Conservation (phyloP, 345 rosid species). For the Draba incana region DNA sequence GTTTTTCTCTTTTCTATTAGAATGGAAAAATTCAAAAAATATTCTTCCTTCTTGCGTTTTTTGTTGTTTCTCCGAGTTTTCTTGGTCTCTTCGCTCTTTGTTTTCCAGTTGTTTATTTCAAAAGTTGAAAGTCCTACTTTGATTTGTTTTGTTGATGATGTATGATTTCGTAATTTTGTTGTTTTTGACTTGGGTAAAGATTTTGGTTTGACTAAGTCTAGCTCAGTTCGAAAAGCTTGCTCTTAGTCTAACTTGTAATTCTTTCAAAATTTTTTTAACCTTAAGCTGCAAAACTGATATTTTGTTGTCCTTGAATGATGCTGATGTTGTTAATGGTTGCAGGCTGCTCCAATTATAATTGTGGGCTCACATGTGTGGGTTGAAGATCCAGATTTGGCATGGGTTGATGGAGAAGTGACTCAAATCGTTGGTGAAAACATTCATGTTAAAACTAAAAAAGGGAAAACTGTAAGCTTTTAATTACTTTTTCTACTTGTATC, state of each 20-base stretch:
- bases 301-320: neutral
- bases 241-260: neutral
- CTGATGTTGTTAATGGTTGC: constrained; percentile 29
- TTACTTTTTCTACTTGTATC: constrained; percentile 13
- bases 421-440: constrained; percentile 53
- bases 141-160: constrained; percentile 12
- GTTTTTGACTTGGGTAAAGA: constrained; percentile 1
- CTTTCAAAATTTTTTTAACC: no score
- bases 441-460: constrained; percentile 54
- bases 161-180: neutral
- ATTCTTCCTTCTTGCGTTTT: neutral
- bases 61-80: neutral
- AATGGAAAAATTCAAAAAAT: constrained; percentile 31
- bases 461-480: constrained; percentile 56
- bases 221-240: neutral
- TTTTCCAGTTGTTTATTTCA: neutral
- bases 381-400: constrained; percentile 74
- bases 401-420: constrained; percentile 74
- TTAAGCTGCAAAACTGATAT: neutral
- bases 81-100: constrained; percentile 1
- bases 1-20: neutral
- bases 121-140: neutral
- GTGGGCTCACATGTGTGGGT: constrained; percentile 91
- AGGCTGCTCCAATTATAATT: constrained; percentile 73
- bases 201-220: constrained; percentile 33